Conservation (phyloP, 192 early-diverging fungal species). For the Geranomyces michiganensis region DNA sequence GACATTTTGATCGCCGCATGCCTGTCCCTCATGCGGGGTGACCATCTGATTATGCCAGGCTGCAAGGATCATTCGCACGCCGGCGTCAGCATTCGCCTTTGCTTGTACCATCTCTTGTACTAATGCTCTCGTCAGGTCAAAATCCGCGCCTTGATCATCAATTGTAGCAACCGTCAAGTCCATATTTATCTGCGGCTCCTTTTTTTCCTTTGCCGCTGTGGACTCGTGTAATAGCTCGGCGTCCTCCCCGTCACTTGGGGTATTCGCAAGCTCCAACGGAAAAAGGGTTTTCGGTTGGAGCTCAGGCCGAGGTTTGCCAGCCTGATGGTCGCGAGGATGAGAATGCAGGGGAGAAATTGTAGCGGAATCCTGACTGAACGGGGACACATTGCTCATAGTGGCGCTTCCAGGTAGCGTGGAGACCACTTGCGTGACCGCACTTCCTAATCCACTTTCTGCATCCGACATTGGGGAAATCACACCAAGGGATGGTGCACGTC, state of each 20-base stretch:
- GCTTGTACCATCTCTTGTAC: conserved; percentile 45
- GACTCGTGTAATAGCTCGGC: not conserved
- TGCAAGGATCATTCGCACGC: conserved; percentile 32
- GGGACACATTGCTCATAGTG: no score
- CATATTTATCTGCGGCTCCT: not conserved
- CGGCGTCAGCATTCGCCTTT: conserved; percentile 41
- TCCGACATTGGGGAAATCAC: not conserved
- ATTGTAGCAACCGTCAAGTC: conserved; percentile 14
- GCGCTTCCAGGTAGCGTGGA: no score
- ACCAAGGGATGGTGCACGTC: not conserved
- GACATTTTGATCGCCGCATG: not conserved
- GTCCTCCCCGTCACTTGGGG: not conserved
- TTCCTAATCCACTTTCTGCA: not conserved
- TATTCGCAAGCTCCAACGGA: not conserved
- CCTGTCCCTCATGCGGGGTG: no score
- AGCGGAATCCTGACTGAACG: no score
- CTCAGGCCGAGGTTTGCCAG: not conserved
- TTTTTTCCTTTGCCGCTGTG: not conserved
- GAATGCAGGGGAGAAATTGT: not conserved
- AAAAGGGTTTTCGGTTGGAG: not conserved
- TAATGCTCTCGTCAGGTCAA: conserved; percentile 36
- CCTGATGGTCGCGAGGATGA: not conserved
- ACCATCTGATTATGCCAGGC: conserved; percentile 35
- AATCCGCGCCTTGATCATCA: conserved; percentile 32
- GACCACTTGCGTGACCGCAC: not conserved